phyloP scores from a whole-genome alignment of 2,329 filamentous ascomycete genomes.

The Aspergillus phoenicis region DNA sequence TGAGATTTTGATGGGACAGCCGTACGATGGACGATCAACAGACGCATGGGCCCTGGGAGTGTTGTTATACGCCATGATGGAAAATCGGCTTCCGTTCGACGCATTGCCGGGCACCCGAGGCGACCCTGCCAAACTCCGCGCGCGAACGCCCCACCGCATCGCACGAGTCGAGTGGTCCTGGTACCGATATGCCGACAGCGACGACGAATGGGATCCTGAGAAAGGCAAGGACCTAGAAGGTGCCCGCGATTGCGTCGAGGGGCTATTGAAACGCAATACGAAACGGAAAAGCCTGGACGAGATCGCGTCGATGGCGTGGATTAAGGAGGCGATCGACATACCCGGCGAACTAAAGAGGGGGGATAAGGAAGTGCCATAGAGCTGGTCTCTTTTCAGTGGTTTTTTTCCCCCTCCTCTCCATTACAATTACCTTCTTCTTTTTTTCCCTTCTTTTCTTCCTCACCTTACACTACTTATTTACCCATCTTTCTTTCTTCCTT shows the following conservation, averaged over 20 bases:
- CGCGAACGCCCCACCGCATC: constrained; percentile 88
- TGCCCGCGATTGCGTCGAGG: constrained; percentile 80
- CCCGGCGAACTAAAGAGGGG: constrained; percentile 59
- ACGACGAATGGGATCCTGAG: constrained; percentile 81
- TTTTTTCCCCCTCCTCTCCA: not conserved
- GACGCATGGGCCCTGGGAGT: constrained; percentile 97
- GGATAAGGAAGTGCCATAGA: constrained; percentile 54
- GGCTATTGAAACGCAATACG: constrained; percentile 77
- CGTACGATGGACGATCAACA: constrained; percentile 87
- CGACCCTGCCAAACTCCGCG: constrained; percentile 74
- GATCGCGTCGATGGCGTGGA: constrained; percentile 74
- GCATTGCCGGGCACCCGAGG: constrained; percentile 74
- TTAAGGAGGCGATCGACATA: constrained; percentile 70
- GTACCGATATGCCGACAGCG: constrained; percentile 79
- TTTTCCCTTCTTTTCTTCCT: not conserved
- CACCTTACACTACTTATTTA: constrained; percentile 5
- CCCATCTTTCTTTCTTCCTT: not conserved
- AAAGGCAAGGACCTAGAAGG: constrained; percentile 68
- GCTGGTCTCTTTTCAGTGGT: constrained; percentile 26
- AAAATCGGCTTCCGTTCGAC: constrained; percentile 91
- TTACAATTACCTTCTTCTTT: constrained; percentile 7
- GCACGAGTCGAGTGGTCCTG: constrained; percentile 94
- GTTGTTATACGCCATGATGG: constrained; percentile 87
- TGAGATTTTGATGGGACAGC: constrained; percentile 91
- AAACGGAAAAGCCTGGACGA: constrained; percentile 75